These are phyloP conservation scores for Aspergillus carlsbadensis DNA, from an alignment of 495 filamentous ascomycete genomes.

Conservation along the genomic window DNA sequence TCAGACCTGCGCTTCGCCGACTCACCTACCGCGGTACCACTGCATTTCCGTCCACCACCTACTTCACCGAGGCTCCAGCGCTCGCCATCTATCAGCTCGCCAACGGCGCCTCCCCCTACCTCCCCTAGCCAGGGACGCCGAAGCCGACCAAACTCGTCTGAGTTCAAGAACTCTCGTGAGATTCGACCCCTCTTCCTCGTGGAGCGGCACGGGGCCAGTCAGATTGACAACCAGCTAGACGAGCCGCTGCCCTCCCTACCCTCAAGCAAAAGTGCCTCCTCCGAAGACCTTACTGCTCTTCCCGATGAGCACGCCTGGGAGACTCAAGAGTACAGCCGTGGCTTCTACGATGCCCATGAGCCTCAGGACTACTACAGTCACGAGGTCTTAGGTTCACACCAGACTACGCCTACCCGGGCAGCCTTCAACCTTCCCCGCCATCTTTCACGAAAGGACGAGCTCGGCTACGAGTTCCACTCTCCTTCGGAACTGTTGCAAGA, in stretches of 20 bases:
- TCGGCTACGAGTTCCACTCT: constrained; percentile 47
- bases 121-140: constrained; percentile 37
- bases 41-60: constrained; percentile 49
- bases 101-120: constrained; percentile 24
- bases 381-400: constrained; percentile 36
- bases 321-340: constrained; percentile 24
- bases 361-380: constrained; percentile 17
- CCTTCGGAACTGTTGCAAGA: constrained; percentile 45
- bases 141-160: constrained; percentile 44
- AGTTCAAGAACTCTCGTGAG: constrained; percentile 48
- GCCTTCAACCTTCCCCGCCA: constrained; percentile 17
- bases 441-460: constrained; percentile 30
- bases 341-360: constrained; percentile 19
- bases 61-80: constrained; percentile 38
- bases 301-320: constrained; percentile 38
- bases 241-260: constrained; percentile 49
- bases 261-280: constrained; percentile 46
- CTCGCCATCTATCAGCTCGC: constrained; percentile 32
- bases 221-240: constrained; percentile 35
- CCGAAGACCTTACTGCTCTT: constrained; percentile 39
- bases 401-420: constrained; percentile 37
- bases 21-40: constrained; percentile 50
- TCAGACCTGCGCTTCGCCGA: constrained; percentile 35
- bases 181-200: constrained; percentile 52
- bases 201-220: constrained; percentile 42